A percentile compares a stretch with the other conserved stretches of the same genome.
Evolutionary conservation across 1,139 yeast genomes (phyloP).

Genomic region (Taiozyma sp.): DNA sequence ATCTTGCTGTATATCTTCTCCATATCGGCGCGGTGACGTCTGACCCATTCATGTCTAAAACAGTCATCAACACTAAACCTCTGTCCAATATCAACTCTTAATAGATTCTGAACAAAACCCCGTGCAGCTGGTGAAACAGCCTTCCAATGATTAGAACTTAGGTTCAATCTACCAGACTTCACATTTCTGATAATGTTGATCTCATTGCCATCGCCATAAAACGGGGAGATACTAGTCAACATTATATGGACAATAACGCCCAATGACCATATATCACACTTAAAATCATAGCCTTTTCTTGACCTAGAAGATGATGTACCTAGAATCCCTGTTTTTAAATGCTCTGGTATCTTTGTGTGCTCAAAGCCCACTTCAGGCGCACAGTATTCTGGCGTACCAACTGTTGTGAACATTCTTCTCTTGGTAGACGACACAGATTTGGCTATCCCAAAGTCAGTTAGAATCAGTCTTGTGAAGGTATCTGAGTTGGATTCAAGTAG

Average conservation of each 20-base stretch:
- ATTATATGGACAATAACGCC: conserved; percentile 57
- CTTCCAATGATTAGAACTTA: conserved; percentile 38
- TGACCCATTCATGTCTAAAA: conserved; percentile 44
- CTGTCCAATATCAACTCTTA: conserved; percentile 34
- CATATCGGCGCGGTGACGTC: conserved; percentile 28
- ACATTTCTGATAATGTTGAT: conserved; percentile 35
- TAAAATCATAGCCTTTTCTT: conserved; percentile 41
- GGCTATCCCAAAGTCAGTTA: conserved; percentile 71
- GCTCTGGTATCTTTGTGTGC: conserved; percentile 20
- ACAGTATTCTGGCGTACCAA: conserved; percentile 65
- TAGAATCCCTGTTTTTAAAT: conserved; percentile 4
- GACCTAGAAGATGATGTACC: conserved; percentile 4
- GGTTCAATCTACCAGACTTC: conserved; percentile 35
- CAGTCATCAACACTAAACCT: conserved; percentile 36
- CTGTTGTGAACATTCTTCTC: conserved; percentile 48
- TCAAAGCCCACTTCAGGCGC: conserved; percentile 61
- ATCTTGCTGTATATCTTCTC: conserved; percentile 28
- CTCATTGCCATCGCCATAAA: conserved; percentile 42
- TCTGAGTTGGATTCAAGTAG: conserved; percentile 42
- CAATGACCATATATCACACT: conserved; percentile 67
- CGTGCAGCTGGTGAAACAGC: conserved; percentile 37
- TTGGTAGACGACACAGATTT: conserved; percentile 30
- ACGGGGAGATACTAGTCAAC: conserved; percentile 58
- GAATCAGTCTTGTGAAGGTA: conserved; percentile 44
- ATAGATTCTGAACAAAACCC: conserved; percentile 37